These are phyloP conservation scores for Penicillium argentinense DNA, from an alignment of 495 filamentous ascomycete species.

Conservation along the genomic window DNA sequence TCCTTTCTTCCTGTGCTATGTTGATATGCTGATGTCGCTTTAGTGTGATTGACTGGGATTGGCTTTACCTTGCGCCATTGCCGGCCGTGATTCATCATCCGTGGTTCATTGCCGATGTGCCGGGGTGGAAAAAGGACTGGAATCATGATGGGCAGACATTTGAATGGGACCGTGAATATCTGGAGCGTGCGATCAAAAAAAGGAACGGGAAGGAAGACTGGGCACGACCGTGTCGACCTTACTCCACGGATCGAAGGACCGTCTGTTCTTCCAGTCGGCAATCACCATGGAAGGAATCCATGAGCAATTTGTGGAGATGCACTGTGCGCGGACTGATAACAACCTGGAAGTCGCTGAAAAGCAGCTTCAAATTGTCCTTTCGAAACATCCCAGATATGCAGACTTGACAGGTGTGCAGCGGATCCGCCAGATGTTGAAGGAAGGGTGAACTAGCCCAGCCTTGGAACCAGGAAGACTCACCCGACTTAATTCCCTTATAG, in stretches of 20 bases:
- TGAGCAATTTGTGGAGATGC: slow-evolving; percentile 4
- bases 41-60: slow-evolving; percentile 1
- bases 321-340: slow-evolving; percentile 12
- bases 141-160: background rate
- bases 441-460: too few relatives aligned
- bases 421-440: background rate
- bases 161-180: background rate
- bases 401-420: background rate
- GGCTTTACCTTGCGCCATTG: background rate
- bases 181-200: background rate
- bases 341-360: background rate
- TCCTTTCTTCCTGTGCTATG: too few relatives aligned
- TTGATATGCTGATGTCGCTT: background rate
- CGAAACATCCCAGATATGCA: background rate
- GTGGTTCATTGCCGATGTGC: slow-evolving; percentile 1
- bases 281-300: background rate
- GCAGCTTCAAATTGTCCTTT: background rate
- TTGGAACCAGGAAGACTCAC: too few relatives aligned
- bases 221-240: background rate
- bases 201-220: background rate
- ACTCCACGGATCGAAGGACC: background rate
- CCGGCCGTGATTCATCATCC: background rate
- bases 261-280: background rate
- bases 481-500: too few relatives aligned
- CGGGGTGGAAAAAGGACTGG: background rate